Percentiles rank a stretch among this genome's conserved stretches.
Conservation (phyloP, 2,329 filamentous ascomycete species). For the Talaromyces islandicus region DNA sequence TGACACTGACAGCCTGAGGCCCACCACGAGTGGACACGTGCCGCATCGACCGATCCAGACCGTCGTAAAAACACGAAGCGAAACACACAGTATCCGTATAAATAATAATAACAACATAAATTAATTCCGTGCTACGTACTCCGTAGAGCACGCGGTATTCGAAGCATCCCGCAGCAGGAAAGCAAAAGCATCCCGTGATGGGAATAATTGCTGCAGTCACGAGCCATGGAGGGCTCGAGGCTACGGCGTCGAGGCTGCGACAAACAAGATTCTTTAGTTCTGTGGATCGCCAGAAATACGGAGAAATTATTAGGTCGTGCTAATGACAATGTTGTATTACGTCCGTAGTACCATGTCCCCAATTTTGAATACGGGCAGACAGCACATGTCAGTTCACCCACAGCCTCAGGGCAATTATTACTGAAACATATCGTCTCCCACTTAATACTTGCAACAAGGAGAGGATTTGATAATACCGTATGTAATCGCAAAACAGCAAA, state of each 20-base stretch:
- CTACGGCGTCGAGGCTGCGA: not conserved
- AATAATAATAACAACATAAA: not conserved
- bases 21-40: conserved; percentile 3
- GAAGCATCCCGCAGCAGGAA: too few species aligned
- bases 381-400: too few species aligned
- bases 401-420: too few species aligned
- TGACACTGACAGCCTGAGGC: not conserved
- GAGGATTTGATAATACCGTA: too few species aligned
- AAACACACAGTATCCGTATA: not conserved
- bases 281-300: not conserved
- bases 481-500: not conserved
- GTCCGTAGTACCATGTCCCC: too few species aligned
- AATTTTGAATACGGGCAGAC: too few species aligned
- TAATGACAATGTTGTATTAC: too few species aligned
- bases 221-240: too few species aligned
- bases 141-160: too few species aligned
- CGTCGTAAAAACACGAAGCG: not conserved
- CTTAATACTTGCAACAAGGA: too few species aligned
- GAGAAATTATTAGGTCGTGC: not conserved
- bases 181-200: not conserved
- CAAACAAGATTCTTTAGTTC: not conserved
- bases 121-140: not conserved
- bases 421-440: too few species aligned
- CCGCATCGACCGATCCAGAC: conserved; percentile 7
- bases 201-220: not conserved